These are phyloP conservation scores for Austroboletus niveus DNA, from an alignment of 1,284 basidiomycete species.

Conservation along the genomic window DNA sequence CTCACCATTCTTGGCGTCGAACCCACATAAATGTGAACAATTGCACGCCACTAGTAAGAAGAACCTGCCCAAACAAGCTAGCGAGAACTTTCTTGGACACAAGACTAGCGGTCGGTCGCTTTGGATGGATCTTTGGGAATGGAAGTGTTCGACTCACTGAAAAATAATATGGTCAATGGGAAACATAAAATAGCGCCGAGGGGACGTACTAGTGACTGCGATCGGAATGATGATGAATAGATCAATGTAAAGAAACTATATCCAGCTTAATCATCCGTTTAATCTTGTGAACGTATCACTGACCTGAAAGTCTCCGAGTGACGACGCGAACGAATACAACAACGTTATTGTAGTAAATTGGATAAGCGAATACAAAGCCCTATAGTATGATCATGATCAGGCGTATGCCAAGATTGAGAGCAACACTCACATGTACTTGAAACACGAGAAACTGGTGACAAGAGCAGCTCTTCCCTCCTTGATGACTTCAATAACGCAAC, in stretches of 20 bases:
- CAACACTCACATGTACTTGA: slow-evolving; percentile 91
- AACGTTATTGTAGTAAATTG: slow-evolving; percentile 89
- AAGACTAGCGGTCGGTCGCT: slow-evolving; percentile 93
- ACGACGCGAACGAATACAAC: slow-evolving; percentile 95
- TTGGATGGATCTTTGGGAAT: slow-evolving; percentile 82
- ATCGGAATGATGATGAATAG: slow-evolving; percentile 97
- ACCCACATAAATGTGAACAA: slow-evolving; percentile 91
- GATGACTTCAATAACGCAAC: slow-evolving; percentile 95
- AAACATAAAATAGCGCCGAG: neutral
- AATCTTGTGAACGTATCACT: slow-evolving; percentile 21
- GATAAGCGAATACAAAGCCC: slow-evolving; percentile 89
- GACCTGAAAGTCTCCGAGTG: slow-evolving; percentile 94
- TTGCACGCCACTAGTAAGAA: slow-evolving; percentile 85
- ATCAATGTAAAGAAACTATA: slow-evolving; percentile 94
- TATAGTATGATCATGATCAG: slow-evolving; percentile 32
- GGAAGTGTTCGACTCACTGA: slow-evolving; percentile 93
- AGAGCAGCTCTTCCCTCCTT: slow-evolving; percentile 93
- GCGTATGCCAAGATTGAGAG: neutral
- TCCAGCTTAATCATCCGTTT: slow-evolving; percentile 8
- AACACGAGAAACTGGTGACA: slow-evolving; percentile 98
- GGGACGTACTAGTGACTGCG: slow-evolving; percentile 83
- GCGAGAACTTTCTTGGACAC: slow-evolving; percentile 95
- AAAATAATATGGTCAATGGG: slow-evolving; percentile 12
- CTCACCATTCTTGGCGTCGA: slow-evolving; percentile 77
- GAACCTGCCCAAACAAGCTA: slow-evolving; percentile 91